phyloP scores from a whole-genome alignment of 164 flowering plant genomes.

The Tetracentron sinense region DNA sequence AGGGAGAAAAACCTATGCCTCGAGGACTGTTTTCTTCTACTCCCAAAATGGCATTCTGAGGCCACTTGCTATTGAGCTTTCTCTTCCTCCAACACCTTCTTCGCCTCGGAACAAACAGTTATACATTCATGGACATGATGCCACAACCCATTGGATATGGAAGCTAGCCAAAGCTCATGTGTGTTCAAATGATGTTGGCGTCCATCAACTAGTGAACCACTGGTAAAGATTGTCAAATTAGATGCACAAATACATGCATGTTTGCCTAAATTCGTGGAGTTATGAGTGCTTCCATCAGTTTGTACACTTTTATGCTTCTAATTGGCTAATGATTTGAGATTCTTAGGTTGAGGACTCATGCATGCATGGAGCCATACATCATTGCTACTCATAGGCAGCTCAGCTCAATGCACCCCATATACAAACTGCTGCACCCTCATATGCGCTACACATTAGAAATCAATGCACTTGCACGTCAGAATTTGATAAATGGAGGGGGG shows the following conservation, averaged over 20 bases:
- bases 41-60: conserved; percentile 59
- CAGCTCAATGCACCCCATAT: conserved; percentile 86
- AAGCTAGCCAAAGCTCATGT: conserved; percentile 92
- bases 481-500: conserved; percentile 85
- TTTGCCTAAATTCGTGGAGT: too few relatives aligned
- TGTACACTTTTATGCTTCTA: background rate
- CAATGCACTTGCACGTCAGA: conserved; percentile 86
- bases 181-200: conserved; percentile 86
- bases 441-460: conserved; percentile 93
- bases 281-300: background rate
- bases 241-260: background rate
- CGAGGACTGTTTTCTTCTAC: conserved; percentile 75
- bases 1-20: conserved; percentile 81
- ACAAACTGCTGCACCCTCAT: conserved; percentile 83
- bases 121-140: conserved; percentile 61
- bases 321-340: conserved; percentile 8
- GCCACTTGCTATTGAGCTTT: conserved; percentile 92
- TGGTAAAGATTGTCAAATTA: conserved; percentile 60
- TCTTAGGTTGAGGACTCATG: conserved; percentile 91
- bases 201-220: conserved; percentile 87
- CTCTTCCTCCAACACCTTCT: conserved; percentile 43
- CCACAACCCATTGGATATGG: conserved; percentile 81
- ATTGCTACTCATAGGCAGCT: conserved; percentile 94
- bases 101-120: conserved; percentile 49
- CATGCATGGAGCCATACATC: conserved; percentile 78